Percentiles rank a stretch among this genome's conserved stretches.
These are phyloP conservation scores for Thuja plicata DNA, from an alignment of 83 land plant species.

Conservation along the genomic window DNA sequence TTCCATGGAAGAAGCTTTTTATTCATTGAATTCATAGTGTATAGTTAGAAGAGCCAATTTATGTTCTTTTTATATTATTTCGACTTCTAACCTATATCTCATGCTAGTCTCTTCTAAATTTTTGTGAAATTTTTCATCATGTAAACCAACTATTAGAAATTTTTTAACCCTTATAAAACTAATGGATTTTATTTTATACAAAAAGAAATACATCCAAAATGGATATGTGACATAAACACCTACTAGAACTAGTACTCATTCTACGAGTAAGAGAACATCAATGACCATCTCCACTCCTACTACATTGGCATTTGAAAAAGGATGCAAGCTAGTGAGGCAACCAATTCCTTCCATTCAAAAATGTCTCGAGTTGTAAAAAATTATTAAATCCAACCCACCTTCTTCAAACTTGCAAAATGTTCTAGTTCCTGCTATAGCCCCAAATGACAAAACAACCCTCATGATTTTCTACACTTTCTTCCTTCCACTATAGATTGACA, in stretches of 20 bases:
- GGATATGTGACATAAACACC: conserved; percentile 99
- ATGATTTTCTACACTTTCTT: too few species aligned
- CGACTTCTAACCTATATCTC: conserved; percentile 97
- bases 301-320: conserved; percentile 99
- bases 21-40: conserved; percentile 92
- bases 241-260: conserved; percentile 89
- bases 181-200: conserved; percentile 74
- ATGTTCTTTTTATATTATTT: conserved; percentile 91
- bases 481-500: too few species aligned
- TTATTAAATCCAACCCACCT: conserved; percentile 94
- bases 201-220: conserved; percentile 88
- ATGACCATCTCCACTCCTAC: conserved; percentile 96
- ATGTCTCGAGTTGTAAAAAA: conserved; percentile 91
- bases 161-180: conserved; percentile 98
- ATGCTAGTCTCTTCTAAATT: conserved; percentile 99
- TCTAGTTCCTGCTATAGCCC: conserved; percentile 99
- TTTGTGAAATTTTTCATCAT: conserved; percentile 96
- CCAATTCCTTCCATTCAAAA: conserved; percentile 99
- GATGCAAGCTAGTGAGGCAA: conserved; percentile 88
- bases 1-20: conserved; percentile 89
- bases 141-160: conserved; percentile 97
- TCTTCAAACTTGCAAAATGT: conserved; percentile 99
- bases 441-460: too few species aligned
- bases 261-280: conserved; percentile 92
- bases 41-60: conserved; percentile 92